Conservation (phyloP, 306 rosid species). For the Fragaria nilgerrensis region DNA sequence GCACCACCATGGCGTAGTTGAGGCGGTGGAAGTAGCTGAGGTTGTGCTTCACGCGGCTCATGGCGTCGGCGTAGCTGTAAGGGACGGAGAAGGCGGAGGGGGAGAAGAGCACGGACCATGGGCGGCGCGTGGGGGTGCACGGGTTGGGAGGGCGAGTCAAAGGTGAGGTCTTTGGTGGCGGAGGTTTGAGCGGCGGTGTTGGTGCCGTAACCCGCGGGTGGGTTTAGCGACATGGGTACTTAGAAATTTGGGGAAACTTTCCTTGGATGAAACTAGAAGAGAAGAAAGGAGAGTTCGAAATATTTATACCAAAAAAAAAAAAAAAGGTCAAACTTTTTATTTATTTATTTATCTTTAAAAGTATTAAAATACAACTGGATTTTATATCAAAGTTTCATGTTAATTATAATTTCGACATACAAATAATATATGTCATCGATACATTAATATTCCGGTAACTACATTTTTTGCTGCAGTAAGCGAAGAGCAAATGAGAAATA, state of each 20-base stretch:
- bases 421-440: too few relatives aligned
- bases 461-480: too few relatives aligned
- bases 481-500: too few relatives aligned
- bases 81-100: slow-evolving; percentile 35
- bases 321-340: too few relatives aligned
- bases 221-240: slow-evolving; percentile 21
- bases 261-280: background rate
- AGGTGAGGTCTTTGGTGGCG: slow-evolving; percentile 18
- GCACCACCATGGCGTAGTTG: slow-evolving; percentile 46
- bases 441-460: too few relatives aligned
- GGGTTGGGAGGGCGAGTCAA: slow-evolving; percentile 26
- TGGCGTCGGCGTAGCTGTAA: slow-evolving; percentile 33
- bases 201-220: slow-evolving; percentile 31
- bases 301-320: background rate
- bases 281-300: background rate
- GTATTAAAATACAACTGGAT: too few relatives aligned
- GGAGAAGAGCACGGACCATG: slow-evolving; percentile 46
- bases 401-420: too few relatives aligned
- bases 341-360: too few relatives aligned
- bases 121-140: slow-evolving; percentile 41
- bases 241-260: background rate
- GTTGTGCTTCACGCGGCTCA: slow-evolving; percentile 35
- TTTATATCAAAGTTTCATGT: too few relatives aligned
- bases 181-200: background rate
- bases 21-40: slow-evolving; percentile 40